These are phyloP conservation scores for Euryodendron excelsum DNA, from an alignment of 148 eudicot genomes.

Conservation along the genomic window DNA sequence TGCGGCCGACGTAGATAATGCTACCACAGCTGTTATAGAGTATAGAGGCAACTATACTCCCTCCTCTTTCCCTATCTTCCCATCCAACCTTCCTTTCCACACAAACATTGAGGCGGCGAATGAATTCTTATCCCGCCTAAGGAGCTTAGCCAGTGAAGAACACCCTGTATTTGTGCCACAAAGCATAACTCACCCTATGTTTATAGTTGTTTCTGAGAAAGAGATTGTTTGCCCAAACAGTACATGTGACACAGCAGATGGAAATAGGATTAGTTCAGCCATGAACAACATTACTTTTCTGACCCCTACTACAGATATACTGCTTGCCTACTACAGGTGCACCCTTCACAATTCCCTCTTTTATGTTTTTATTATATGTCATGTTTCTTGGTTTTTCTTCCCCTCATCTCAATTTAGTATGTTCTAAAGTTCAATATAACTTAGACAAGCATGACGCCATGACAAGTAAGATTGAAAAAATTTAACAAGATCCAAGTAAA, in stretches of 20 bases:
- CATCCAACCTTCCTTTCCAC: neutral
- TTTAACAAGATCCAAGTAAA: too few relatives aligned
- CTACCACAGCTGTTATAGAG: neutral
- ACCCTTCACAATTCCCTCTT: neutral
- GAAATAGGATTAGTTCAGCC: neutral
- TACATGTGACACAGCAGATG: neutral
- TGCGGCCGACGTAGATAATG: neutral
- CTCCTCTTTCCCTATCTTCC: neutral
- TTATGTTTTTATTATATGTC: neutral
- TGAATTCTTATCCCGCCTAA: neutral
- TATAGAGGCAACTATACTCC: conserved; percentile 8
- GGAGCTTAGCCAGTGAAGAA: neutral
- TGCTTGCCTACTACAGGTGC: conserved; percentile 6
- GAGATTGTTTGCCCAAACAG: neutral
- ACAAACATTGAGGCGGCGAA: neutral
- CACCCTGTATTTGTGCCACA: neutral
- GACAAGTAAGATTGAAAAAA: too few relatives aligned
- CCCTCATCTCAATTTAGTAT: too few relatives aligned
- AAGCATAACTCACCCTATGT: neutral
- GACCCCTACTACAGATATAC: neutral
- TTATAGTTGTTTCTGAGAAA: neutral
- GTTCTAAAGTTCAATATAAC: too few relatives aligned
- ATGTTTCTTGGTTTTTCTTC: too few relatives aligned
- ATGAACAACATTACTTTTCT: conserved; percentile 1
- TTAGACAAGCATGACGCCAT: too few relatives aligned